Conservation (phyloP, 441 rosid species). For the Flueggea neowawraea region DNA sequence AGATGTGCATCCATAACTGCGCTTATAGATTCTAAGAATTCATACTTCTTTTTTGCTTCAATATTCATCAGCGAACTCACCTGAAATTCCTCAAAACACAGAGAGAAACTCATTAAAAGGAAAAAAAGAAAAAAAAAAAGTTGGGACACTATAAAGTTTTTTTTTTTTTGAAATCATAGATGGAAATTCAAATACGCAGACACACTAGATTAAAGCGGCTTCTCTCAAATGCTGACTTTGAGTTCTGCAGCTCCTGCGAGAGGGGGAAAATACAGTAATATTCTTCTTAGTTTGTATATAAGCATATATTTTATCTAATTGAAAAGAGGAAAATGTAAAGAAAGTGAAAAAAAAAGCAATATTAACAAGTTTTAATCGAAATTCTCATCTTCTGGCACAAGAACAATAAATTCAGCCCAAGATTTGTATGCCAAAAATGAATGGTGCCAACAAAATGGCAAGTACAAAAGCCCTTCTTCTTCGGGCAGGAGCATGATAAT, state of each 20-base stretch:
- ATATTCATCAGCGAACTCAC: conserved; percentile 71
- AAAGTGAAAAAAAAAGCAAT: too few species aligned
- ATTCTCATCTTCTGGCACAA: too few species aligned
- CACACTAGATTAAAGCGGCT: conserved; percentile 95
- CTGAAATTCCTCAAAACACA: conserved; percentile 73
- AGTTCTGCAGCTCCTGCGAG: conserved; percentile 80
- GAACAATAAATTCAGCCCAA: too few species aligned
- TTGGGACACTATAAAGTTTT: neutral
- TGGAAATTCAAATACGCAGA: conserved; percentile 12
- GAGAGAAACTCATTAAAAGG: conserved; percentile 23
- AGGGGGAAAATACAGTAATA: conserved; percentile 6
- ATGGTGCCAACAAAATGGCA: too few species aligned
- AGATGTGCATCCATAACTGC: conserved; percentile 92
- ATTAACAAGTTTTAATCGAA: too few species aligned
- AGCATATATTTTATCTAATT: neutral
- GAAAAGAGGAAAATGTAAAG: neutral
- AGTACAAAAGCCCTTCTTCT: too few species aligned
- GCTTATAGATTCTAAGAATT: conserved; percentile 92
- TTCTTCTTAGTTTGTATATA: conserved; percentile 5
- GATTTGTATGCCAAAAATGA: too few species aligned
- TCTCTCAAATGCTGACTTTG: conserved; percentile 84
- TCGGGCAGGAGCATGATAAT: too few species aligned
- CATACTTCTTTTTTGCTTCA: conserved; percentile 86
- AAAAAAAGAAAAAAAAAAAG: conserved; percentile 9
- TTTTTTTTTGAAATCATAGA: neutral